These are phyloP conservation scores for Vitis rupestris DNA, from an alignment of 164 flowering plant genomes.

Conservation along the genomic window DNA sequence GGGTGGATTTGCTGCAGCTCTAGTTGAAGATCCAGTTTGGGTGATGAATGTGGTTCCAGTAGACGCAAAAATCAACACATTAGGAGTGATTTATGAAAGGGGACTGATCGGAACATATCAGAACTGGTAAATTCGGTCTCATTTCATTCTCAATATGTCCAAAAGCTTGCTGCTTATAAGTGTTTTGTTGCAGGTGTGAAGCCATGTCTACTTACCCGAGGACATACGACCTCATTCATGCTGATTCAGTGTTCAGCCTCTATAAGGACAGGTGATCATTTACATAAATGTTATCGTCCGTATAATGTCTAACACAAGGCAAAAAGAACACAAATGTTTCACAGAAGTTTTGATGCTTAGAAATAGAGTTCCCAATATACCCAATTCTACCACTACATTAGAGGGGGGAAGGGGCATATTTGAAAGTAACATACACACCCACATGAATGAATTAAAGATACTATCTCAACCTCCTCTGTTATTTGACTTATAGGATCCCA, in stretches of 20 bases:
- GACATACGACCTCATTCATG: conserved; percentile 62
- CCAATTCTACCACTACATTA: no score
- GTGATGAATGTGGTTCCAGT: conserved; percentile 65
- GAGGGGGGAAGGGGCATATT: no score
- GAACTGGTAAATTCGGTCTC: conserved; percentile 37
- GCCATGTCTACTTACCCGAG: conserved; percentile 78
- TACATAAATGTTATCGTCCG: no score
- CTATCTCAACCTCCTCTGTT: no score
- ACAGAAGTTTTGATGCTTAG: neutral
- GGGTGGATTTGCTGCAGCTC: conserved; percentile 64
- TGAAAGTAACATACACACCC: no score
- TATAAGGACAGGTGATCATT: conserved; percentile 40
- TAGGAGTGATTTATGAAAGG: conserved; percentile 53
- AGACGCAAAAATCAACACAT: conserved; percentile 45
- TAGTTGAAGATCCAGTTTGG: conserved; percentile 48
- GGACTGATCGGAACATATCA: conserved; percentile 64
- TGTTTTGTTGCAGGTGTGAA: conserved; percentile 49
- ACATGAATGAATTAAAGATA: no score
- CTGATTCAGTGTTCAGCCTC: conserved; percentile 45
- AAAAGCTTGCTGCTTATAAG: conserved; percentile 8
- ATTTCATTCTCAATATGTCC: neutral
- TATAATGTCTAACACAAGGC: no score
- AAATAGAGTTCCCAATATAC: no score
- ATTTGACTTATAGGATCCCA: no score
- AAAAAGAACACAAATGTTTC: neutral